These are phyloP conservation scores for Gomphus bonarii DNA, from an alignment of 1,284 basidiomycete genomes.

Conservation along the genomic window DNA sequence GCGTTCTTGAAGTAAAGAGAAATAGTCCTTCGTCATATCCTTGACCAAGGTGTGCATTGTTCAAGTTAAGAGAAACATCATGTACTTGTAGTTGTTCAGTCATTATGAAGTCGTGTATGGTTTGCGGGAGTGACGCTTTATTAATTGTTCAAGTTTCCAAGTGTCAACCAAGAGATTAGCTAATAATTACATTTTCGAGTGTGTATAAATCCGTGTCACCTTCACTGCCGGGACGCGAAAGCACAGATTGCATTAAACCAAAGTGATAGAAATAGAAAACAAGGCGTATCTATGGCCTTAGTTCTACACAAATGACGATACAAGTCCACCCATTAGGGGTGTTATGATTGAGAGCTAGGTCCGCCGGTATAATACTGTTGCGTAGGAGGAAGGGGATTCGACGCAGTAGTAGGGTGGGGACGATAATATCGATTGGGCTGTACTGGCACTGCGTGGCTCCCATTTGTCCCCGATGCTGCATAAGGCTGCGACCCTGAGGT, in stretches of 20 bases:
- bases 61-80: background rate
- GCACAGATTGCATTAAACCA: background rate
- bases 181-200: no score
- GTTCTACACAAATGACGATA: background rate
- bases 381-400: background rate
- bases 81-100: background rate
- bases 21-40: background rate
- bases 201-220: background rate
- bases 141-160: no score
- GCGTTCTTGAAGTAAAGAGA: constrained; percentile 13
- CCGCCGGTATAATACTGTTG: constrained; percentile 1
- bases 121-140: background rate
- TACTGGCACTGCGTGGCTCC: background rate
- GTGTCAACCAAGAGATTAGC: no score
- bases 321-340: background rate
- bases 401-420: background rate
- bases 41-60: background rate
- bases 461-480: background rate
- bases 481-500: background rate
- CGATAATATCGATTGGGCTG: background rate
- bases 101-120: background rate
- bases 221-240: background rate
- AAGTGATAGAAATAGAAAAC: background rate
- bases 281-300: background rate
- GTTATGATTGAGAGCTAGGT: background rate